A percentile compares a stretch with the other conserved stretches of the same genome.
Evolutionary conservation across 1,284 basidiomycete species (phyloP).

Genomic region (Agroathelia rolfsii): DNA sequence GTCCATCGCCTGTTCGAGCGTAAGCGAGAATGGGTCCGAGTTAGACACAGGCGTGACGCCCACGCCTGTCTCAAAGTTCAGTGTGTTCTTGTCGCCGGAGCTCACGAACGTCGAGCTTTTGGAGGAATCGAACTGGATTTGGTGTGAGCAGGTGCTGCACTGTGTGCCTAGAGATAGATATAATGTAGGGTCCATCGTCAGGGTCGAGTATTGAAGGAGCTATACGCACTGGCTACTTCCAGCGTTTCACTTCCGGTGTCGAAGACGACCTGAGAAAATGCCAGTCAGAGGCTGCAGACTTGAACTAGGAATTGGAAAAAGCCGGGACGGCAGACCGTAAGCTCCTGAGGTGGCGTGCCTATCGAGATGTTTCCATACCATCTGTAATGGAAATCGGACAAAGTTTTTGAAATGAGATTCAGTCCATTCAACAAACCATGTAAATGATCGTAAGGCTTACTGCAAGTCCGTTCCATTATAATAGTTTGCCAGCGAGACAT

Average conservation of each 20-base stretch:
- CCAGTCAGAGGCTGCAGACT: too few relatives aligned
- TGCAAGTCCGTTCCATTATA: slow-evolving; percentile 46
- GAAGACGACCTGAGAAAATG: slow-evolving; percentile 37
- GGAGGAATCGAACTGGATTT: slow-evolving; percentile 35
- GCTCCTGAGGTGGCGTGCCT: slow-evolving; percentile 36
- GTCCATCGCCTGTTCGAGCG: slow-evolving; percentile 31
- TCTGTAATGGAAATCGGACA: too few relatives aligned
- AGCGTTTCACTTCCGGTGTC: slow-evolving; percentile 41
- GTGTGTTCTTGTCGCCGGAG: slow-evolving; percentile 27
- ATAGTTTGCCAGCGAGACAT: slow-evolving; percentile 38
- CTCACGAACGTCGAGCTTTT: slow-evolving; percentile 42
- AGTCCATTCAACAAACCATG: slow-evolving; percentile 7
- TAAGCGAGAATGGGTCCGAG: slow-evolving; percentile 30
- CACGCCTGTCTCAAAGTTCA: slow-evolving; percentile 44
- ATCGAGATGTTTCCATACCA: slow-evolving; percentile 44
- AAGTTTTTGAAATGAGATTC: too few relatives aligned
- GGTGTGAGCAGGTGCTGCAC: slow-evolving; percentile 34
- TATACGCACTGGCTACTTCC: slow-evolving; percentile 38
- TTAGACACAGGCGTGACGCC: slow-evolving; percentile 45
- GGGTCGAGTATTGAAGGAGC: too few relatives aligned
- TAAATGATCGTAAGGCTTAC: slow-evolving; percentile 19
- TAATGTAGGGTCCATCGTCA: too few relatives aligned
- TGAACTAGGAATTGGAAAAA: neutral
- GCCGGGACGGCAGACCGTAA: slow-evolving; percentile 23
- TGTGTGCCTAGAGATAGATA: slow-evolving; percentile 29